Percentiles rank a stretch among this genome's conserved stretches.
phyloP scores from a whole-genome alignment of 106 monocot genomes.

The Dendrobium chrysotoxum region DNA sequence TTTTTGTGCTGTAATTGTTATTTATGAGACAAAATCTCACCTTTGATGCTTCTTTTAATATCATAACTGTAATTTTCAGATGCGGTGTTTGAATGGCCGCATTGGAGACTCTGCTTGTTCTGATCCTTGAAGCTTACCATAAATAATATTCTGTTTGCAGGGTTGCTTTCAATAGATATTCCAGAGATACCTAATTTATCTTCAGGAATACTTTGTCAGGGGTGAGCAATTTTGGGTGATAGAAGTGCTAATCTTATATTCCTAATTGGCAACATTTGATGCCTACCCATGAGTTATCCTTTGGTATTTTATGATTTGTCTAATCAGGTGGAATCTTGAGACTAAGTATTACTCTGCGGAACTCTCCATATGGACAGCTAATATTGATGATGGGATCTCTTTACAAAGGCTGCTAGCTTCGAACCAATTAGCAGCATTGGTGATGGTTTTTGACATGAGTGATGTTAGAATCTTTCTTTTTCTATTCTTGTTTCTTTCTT shows the following conservation, averaged over 20 bases:
- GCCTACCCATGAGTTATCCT: not conserved
- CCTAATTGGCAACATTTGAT: not conserved
- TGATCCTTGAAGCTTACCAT: not conserved
- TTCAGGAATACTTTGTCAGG: slow-evolving; percentile 58
- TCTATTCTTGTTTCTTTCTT: not conserved
- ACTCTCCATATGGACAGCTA: slow-evolving; percentile 76
- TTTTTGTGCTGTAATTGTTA: not conserved
- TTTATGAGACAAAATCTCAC: not conserved
- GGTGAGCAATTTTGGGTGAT: slow-evolving; percentile 31
- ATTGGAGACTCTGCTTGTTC: not conserved
- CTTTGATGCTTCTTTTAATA: not conserved
- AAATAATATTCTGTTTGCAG: slow-evolving; percentile 25
- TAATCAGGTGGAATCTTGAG: slow-evolving; percentile 85
- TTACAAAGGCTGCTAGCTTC: slow-evolving; percentile 29
- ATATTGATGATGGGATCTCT: slow-evolving; percentile 69
- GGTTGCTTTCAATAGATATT: slow-evolving; percentile 73
- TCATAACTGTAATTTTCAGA: not conserved
- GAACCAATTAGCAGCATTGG: slow-evolving; percentile 60
- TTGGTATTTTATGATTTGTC: slow-evolving; percentile 15
- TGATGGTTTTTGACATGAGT: slow-evolving; percentile 96
- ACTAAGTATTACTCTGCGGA: slow-evolving; percentile 96
- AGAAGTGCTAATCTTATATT: not conserved
- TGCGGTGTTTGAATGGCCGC: not conserved
- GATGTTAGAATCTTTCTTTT: slow-evolving; percentile 43
- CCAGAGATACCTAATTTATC: slow-evolving; percentile 56